Conservation (phyloP, 306 rosid genomes). For the Leucaena leucocephala region DNA sequence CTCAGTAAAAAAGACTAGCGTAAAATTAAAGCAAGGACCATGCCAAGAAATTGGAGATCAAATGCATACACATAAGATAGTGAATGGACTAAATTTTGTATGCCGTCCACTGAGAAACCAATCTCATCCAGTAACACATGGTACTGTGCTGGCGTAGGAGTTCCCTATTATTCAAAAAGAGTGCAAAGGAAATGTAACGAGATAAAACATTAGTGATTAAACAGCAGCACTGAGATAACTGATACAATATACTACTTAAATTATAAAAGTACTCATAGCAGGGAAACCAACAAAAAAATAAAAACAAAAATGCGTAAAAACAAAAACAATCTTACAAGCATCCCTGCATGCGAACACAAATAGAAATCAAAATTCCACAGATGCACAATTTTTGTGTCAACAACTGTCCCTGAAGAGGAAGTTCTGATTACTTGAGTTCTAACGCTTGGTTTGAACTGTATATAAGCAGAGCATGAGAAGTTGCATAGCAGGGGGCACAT, state of each 20-base stretch:
- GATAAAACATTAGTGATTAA: constrained; percentile 10
- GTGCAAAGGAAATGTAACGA: constrained; percentile 4
- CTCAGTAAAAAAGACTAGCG: neutral
- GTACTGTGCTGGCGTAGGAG: constrained; percentile 85
- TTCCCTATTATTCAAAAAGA: constrained; percentile 60
- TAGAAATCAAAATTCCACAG: constrained; percentile 82
- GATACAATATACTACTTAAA: neutral
- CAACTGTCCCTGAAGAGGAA: constrained; percentile 75
- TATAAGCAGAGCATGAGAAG: constrained; percentile 29
- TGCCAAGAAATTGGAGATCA: constrained; percentile 19
- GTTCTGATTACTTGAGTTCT: constrained; percentile 1
- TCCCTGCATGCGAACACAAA: constrained; percentile 90
- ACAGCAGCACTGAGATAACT: constrained; percentile 22
- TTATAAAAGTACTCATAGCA: constrained; percentile 24
- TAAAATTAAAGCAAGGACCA: neutral
- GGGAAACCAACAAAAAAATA: neutral
- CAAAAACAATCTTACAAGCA: constrained; percentile 56
- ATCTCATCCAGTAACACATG: constrained; percentile 90
- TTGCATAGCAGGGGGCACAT: constrained; percentile 85
- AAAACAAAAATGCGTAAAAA: neutral
- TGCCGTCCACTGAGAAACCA: constrained; percentile 80
- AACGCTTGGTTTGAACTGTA: neutral
- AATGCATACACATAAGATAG: constrained; percentile 80
- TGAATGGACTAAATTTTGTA: constrained; percentile 77
- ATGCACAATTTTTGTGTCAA: constrained; percentile 77